Percentiles rank a stretch among this genome's conserved stretches.
Conservation (phyloP, 192 early-diverging fungal species). For the Backusella liffmaniae region DNA sequence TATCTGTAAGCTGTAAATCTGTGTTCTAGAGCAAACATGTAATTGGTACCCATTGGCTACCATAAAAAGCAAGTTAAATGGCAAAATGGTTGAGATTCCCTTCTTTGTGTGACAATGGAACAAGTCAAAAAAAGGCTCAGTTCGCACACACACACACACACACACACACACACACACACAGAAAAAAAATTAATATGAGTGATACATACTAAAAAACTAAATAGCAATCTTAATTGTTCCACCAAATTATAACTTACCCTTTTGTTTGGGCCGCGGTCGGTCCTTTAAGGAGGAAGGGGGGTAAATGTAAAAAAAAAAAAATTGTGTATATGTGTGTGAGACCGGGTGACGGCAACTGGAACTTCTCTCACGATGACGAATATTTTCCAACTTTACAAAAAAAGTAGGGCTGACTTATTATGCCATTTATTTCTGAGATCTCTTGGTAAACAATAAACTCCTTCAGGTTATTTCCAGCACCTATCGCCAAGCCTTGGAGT, state of each 20-base stretch:
- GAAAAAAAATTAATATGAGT: background rate
- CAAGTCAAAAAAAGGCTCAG: slow-evolving; percentile 8
- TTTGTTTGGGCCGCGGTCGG: slow-evolving; percentile 5
- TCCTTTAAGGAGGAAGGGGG: slow-evolving; percentile 2
- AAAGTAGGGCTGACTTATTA: background rate
- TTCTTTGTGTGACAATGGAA: slow-evolving; percentile 1
- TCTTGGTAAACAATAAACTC: background rate
- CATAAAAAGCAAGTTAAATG: slow-evolving; percentile 5
- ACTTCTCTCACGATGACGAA: slow-evolving; percentile 8
- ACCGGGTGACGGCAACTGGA: slow-evolving; percentile 7
- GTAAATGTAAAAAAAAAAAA: background rate
- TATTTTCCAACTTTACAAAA: background rate
- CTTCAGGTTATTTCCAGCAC: slow-evolving; percentile 1
- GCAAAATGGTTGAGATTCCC: slow-evolving; percentile 2
- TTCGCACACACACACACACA: slow-evolving; percentile 5
- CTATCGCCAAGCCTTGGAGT: background rate
- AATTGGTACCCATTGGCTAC: slow-evolving; percentile 4
- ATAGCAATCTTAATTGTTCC: slow-evolving; percentile 3
- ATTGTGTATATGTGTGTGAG: background rate
- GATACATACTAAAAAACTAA: slow-evolving; percentile 5
- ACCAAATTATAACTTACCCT: background rate
- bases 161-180: background rate
- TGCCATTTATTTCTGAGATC: background rate
- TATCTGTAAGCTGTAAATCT: slow-evolving; percentile 4
- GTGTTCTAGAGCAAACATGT: background rate